phyloP scores from a whole-genome alignment of 2,329 filamentous ascomycete species.

The Chaetomium sp. region DNA sequence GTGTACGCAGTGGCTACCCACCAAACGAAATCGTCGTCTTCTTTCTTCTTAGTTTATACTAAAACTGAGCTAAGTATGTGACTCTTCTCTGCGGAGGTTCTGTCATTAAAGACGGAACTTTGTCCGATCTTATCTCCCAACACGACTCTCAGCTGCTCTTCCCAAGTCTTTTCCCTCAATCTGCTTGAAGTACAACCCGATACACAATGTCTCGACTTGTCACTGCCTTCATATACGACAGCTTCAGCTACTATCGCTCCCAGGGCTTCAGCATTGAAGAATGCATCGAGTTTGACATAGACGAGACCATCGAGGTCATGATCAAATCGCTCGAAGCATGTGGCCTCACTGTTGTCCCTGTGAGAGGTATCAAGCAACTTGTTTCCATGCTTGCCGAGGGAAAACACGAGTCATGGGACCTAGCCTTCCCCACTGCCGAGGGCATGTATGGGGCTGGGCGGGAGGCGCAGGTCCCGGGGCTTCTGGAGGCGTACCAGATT shows the following conservation, averaged over 20 bases:
- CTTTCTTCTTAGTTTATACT: too few species aligned
- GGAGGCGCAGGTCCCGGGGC: neutral
- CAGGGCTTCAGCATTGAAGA: neutral
- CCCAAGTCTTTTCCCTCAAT: too few species aligned
- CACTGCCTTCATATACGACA: neutral
- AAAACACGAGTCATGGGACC: neutral
- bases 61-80: too few species aligned
- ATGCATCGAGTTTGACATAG: too few species aligned
- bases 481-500: slow-evolving; percentile 3
- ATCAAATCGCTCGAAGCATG: neutral
- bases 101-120: too few species aligned
- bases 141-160: too few species aligned
- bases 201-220: neutral
- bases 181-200: too few species aligned
- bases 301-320: neutral
- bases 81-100: too few species aligned
- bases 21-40: too few species aligned
- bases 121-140: too few species aligned
- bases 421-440: neutral
- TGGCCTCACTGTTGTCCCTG: neutral
- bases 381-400: neutral
- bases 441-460: neutral
- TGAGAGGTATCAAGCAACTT: neutral
- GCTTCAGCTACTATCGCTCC: neutral
- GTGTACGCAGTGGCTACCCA: too few species aligned